phyloP scores from a whole-genome alignment of 225 moss, liverwort and hornwort species.

The Marchantia paleacea region DNA sequence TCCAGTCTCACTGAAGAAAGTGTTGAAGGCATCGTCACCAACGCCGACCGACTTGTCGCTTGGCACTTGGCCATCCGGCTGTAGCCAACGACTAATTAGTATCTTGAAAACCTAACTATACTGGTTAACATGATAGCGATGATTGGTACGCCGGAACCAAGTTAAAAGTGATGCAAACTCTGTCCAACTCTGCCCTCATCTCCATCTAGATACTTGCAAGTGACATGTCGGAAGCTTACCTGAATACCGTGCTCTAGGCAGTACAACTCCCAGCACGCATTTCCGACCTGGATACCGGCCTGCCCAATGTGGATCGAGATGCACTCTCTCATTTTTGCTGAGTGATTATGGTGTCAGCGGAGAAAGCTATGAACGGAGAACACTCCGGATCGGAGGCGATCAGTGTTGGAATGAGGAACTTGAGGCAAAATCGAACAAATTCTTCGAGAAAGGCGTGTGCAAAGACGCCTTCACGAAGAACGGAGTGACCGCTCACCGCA shows the following conservation, averaged over 20 bases:
- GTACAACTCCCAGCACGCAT: constrained; percentile 32
- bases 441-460: constrained; percentile 26
- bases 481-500: not conserved
- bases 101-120: too few relatives aligned
- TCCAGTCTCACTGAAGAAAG: constrained; percentile 35
- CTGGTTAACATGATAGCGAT: too few relatives aligned
- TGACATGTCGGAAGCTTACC: not conserved
- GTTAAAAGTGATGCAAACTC: too few relatives aligned
- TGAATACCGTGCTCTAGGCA: constrained; percentile 32
- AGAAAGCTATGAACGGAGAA: not conserved
- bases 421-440: not conserved
- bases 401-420: not conserved
- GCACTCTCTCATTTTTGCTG: constrained; percentile 32
- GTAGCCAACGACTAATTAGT: not conserved
- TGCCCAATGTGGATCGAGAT: constrained; percentile 29
- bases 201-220: too few relatives aligned
- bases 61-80: constrained; percentile 27
- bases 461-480: constrained; percentile 33
- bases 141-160: not conserved
- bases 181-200: too few relatives aligned
- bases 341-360: not conserved
- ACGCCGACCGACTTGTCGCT: constrained; percentile 31
- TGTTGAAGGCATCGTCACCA: constrained; percentile 35
- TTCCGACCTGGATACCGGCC: constrained; percentile 40
- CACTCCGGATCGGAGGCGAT: not conserved